phyloP scores from a whole-genome alignment of 441 rosid species.

The Jatropha multifida region DNA sequence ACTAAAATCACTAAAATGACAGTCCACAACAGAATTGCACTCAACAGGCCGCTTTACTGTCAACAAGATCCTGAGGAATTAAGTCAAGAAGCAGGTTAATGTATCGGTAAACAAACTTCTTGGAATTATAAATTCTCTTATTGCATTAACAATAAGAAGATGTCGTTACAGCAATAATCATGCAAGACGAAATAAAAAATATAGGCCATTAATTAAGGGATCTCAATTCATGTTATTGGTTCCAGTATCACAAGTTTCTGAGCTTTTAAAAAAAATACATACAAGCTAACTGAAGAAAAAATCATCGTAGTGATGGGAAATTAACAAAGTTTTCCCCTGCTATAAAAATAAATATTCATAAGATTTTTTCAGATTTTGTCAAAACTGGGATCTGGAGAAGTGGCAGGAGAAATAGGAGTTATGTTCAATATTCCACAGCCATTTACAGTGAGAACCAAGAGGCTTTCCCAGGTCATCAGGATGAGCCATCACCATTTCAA shows the following conservation, averaged over 20 bases:
- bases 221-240: background rate
- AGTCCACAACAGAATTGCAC: background rate
- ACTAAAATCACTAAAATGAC: constrained; percentile 5
- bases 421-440: constrained; percentile 92
- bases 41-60: background rate
- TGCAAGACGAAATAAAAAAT: background rate
- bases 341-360: constrained; percentile 19
- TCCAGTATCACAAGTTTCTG: background rate
- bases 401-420: constrained; percentile 94
- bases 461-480: constrained; percentile 84
- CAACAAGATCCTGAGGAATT: constrained; percentile 11
- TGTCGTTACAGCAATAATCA: background rate
- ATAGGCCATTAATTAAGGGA: background rate
- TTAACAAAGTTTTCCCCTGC: background rate
- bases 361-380: constrained; percentile 52
- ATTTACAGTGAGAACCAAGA: constrained; percentile 72
- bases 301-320: background rate
- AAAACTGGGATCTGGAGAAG: constrained; percentile 62
- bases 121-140: background rate
- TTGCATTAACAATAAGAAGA: background rate
- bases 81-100: background rate
- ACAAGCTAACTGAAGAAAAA: background rate
- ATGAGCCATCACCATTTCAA: constrained; percentile 73
- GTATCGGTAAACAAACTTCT: background rate
- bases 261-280: background rate